Conservation (phyloP, 306 rosid genomes). For the Malus sylvestris region DNA sequence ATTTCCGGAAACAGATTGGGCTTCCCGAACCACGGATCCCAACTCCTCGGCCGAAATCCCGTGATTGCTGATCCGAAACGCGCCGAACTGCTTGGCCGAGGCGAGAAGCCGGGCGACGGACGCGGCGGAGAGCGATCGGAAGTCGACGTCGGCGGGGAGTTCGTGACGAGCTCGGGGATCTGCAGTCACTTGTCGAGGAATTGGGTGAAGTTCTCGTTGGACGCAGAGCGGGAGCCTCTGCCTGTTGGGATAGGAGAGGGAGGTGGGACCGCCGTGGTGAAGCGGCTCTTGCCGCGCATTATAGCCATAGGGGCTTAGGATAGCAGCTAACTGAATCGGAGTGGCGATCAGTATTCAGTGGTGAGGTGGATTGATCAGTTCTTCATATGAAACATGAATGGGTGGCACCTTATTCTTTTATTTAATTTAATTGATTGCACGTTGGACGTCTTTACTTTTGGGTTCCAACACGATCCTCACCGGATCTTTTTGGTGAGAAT, state of each 20-base stretch:
- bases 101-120: constrained; percentile 21
- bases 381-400: neutral
- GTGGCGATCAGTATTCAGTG: neutral
- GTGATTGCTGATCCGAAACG: constrained; percentile 50
- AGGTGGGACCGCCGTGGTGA: constrained; percentile 28
- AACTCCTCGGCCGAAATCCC: constrained; percentile 47
- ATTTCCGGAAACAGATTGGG: constrained; percentile 20
- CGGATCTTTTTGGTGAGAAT: too few relatives aligned
- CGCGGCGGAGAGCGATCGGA: constrained; percentile 21
- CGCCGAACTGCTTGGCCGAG: constrained; percentile 47
- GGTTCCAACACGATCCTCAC: too few relatives aligned
- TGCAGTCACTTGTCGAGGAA: constrained; percentile 46
- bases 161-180: constrained; percentile 36
- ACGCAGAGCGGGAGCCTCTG: constrained; percentile 63
- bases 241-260: constrained; percentile 81
- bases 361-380: neutral
- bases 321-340: neutral
- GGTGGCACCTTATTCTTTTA: neutral
- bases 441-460: neutral
- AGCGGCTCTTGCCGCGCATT: constrained; percentile 19
- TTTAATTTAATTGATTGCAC: neutral
- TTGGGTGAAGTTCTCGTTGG: constrained; percentile 38
- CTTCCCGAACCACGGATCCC: constrained; percentile 30
- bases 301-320: constrained; percentile 22
- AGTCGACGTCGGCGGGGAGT: constrained; percentile 43